Base-by-base conservation (phyloP, 192 early-diverging fungal genomes). In the Cetraspora pellucida region DNA sequence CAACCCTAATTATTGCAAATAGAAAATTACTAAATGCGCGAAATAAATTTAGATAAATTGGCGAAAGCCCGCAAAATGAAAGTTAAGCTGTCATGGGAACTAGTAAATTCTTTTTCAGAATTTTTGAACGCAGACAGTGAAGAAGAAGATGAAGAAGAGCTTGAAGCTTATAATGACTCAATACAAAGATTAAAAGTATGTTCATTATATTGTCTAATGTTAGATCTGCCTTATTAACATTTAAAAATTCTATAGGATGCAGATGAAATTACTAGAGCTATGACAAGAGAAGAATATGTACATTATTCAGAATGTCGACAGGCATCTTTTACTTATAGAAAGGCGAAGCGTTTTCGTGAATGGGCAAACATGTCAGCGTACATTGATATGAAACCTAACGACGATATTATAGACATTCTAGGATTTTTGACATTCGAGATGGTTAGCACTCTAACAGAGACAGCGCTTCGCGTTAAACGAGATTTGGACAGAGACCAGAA, bases 271-370 rank as follows among this genome's bases (percentile, higher is more conserved):
- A 99, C 98, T 4, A 81, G 88, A 19, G 93, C 89, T 17, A 99
- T 99, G 98, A 94, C 95, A 25, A 91, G 96, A 75, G 96, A 97
- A n/a, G 95, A 99, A 83, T 99, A 99, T 81, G 95, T 98, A 27
- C 95, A 97, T 85, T 99, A 96, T 77, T 96, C 97, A 8, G 96
- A 98, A 81, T 97, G 96, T 81, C 88, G 97, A n/a, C 96, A 97
- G 83, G 96, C 98, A 10, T 95, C 93, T 10, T 99, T 99, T 69
- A 97, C 95, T 5, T 98, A 93, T 84, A 94, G 96, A 65, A 97
- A 97, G 79, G 85, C 85, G 52, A 96, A 97, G 80, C 85, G 93
- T 66, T 99, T 99, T 80, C 87, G 94, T 44, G 96, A 98, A 74
- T 99, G 97, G 97, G 93, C 93, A 52, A 90, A 93, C 60, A 95